Percentiles rank a stretch among this genome's conserved stretches.
These are phyloP conservation scores for Lactifluus hygrophoroides DNA, from an alignment of 768 basidiomycete genomes.

Conservation along the genomic window DNA sequence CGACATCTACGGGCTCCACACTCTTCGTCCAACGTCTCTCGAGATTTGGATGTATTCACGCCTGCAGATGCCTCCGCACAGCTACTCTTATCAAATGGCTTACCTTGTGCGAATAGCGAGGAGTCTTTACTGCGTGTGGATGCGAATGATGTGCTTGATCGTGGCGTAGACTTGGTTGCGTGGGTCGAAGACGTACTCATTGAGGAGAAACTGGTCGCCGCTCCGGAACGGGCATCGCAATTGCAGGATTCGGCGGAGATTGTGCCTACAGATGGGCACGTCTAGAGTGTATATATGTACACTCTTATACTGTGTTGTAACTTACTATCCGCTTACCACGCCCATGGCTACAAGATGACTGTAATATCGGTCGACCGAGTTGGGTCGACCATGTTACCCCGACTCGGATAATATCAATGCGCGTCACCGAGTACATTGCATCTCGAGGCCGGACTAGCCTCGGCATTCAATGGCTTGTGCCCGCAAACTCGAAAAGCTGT, in stretches of 20 bases:
- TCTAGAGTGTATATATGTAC: background rate
- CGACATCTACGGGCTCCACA: slow-evolving; percentile 23
- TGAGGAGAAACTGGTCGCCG: slow-evolving; percentile 23
- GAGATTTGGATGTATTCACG: slow-evolving; percentile 29
- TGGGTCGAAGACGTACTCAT: slow-evolving; percentile 40
- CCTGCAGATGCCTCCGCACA: slow-evolving; percentile 34
- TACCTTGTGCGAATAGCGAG: background rate
- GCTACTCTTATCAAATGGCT: slow-evolving; percentile 11
- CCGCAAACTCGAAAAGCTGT: background rate
- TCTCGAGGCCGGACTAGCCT: background rate
- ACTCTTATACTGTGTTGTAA: background rate
- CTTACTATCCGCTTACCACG: background rate
- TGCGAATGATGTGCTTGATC: slow-evolving; percentile 47
- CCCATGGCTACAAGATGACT: background rate
- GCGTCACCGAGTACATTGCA: background rate
- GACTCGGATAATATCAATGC: background rate
- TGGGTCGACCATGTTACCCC: background rate
- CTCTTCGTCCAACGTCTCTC: slow-evolving; percentile 29
- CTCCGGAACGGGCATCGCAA: background rate
- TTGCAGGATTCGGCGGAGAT: background rate
- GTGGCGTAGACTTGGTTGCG: slow-evolving; percentile 48
- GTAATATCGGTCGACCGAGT: too few relatives aligned
- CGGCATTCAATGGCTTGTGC: background rate
- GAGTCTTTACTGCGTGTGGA: slow-evolving; percentile 37
- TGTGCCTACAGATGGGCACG: background rate